Conservation (phyloP, 345 rosid species). For the Pugionium dolabratum region DNA sequence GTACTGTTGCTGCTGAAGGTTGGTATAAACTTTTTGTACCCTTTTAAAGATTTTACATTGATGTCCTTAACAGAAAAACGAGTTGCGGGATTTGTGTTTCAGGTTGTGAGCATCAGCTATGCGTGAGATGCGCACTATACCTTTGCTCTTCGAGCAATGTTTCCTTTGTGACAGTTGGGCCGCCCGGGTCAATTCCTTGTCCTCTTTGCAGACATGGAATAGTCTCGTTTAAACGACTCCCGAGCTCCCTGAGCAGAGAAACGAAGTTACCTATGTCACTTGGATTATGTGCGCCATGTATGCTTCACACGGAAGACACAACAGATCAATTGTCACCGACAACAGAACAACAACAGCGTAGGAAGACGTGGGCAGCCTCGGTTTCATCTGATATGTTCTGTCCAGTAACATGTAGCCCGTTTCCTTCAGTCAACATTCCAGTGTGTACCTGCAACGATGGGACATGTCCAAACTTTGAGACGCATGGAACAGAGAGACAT, state of each 20-base stretch:
- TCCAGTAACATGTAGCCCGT: slow-evolving; percentile 92
- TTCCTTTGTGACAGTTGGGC: slow-evolving; percentile 61
- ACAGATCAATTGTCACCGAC: slow-evolving; percentile 62
- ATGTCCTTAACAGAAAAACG: too few relatives aligned
- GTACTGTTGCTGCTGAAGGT: slow-evolving; percentile 97
- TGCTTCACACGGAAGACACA: slow-evolving; percentile 72
- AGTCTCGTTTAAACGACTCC: slow-evolving; percentile 64
- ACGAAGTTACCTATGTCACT: slow-evolving; percentile 67
- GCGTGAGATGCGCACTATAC: slow-evolving; percentile 90
- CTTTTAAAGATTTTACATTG: neutral
- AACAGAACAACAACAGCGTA: slow-evolving; percentile 48
- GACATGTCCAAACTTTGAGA: slow-evolving; percentile 77
- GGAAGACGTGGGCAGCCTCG: slow-evolving; percentile 65
- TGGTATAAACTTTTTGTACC: slow-evolving; percentile 1
- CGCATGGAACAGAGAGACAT: slow-evolving; percentile 53
- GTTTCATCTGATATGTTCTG: slow-evolving; percentile 85
- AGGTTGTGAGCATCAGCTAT: slow-evolving; percentile 96
- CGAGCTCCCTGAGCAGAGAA: slow-evolving; percentile 68
- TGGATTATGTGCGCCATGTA: slow-evolving; percentile 87
- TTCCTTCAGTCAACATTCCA: slow-evolving; percentile 85
- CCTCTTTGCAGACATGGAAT: slow-evolving; percentile 95
- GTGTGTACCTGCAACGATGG: slow-evolving; percentile 86
- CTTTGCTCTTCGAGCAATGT: slow-evolving; percentile 85
- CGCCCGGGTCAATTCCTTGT: slow-evolving; percentile 90
- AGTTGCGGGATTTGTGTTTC: slow-evolving; percentile 20